A percentile compares a stretch with the other conserved stretches of the same genome.
These are phyloP conservation scores for Tolypocladium tropicale DNA, from an alignment of 2,329 filamentous ascomycete genomes.

Conservation along the genomic window DNA sequence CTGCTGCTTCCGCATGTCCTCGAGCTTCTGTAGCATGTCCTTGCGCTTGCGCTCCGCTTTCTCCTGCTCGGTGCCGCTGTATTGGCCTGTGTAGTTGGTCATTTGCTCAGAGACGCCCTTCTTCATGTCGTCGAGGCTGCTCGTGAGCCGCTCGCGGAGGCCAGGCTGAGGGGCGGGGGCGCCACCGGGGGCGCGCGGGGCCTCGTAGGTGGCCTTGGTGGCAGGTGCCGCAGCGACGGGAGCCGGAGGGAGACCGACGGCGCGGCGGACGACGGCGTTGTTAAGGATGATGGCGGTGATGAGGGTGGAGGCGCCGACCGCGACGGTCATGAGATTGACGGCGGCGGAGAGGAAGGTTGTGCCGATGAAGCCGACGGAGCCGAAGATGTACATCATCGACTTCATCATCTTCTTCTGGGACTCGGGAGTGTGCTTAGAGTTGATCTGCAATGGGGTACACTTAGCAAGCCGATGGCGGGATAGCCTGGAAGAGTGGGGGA, in stretches of 20 bases:
- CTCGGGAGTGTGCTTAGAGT: slow-evolving; percentile 20
- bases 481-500: background rate
- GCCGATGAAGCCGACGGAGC: slow-evolving; percentile 30
- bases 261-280: slow-evolving; percentile 25
- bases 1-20: slow-evolving; percentile 23
- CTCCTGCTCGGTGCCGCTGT: slow-evolving; percentile 19
- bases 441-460: slow-evolving; percentile 16
- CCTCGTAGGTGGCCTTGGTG: slow-evolving; percentile 19
- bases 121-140: slow-evolving; percentile 24
- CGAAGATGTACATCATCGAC: slow-evolving; percentile 32
- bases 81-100: slow-evolving; percentile 23
- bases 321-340: slow-evolving; percentile 37
- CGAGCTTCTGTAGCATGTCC: slow-evolving; percentile 23
- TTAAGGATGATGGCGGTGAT: slow-evolving; percentile 27
- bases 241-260: slow-evolving; percentile 26
- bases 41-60: slow-evolving; percentile 23
- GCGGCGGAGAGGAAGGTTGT: slow-evolving; percentile 37
- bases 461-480: background rate
- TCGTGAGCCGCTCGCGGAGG: slow-evolving; percentile 20
- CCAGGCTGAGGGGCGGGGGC: slow-evolving; percentile 9
- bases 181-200: slow-evolving; percentile 19
- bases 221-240: slow-evolving; percentile 8
- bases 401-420: slow-evolving; percentile 26
- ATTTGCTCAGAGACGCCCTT: slow-evolving; percentile 24
- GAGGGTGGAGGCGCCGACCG: slow-evolving; percentile 26